phyloP scores from a whole-genome alignment of 2,329 filamentous ascomycete genomes.

The Bipolaris cookei region DNA sequence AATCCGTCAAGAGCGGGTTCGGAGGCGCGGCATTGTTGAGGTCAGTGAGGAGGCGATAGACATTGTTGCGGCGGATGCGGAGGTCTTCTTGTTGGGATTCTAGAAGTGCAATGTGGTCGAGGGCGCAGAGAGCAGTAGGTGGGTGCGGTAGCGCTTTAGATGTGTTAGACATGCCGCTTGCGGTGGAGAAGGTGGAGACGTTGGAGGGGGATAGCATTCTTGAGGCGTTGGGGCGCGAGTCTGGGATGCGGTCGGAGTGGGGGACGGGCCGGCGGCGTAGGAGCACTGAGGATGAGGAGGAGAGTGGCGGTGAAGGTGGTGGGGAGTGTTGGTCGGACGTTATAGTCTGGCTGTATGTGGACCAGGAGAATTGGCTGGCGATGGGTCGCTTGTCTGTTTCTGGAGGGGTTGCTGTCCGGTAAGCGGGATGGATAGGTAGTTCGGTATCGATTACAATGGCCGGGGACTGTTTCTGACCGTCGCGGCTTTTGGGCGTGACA shows the following conservation, averaged over 20 bases:
- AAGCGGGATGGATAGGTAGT: constrained; percentile 24
- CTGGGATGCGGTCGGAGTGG: constrained; percentile 29
- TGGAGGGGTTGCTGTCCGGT: constrained; percentile 34
- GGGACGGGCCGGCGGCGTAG: constrained; percentile 43
- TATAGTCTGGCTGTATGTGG: constrained; percentile 42
- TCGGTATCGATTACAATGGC: constrained; percentile 19
- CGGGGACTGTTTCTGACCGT: constrained; percentile 24
- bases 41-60: constrained; percentile 46
- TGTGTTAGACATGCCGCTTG: constrained; percentile 27
- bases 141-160: constrained; percentile 49
- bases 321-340: constrained; percentile 52
- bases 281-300: constrained; percentile 36
- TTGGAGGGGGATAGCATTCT: constrained; percentile 20
- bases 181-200: constrained; percentile 33
- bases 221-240: constrained; percentile 10
- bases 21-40: constrained; percentile 44
- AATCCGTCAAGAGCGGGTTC: constrained; percentile 49
- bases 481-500: constrained; percentile 35
- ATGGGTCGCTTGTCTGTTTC: constrained; percentile 32
- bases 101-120: constrained; percentile 46
- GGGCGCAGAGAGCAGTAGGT: constrained; percentile 43
- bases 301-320: constrained; percentile 51
- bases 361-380: constrained; percentile 41
- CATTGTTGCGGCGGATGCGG: constrained; percentile 46
- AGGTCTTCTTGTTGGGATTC: constrained; percentile 51